phyloP scores from a whole-genome alignment of 2,329 filamentous ascomycete species.

The Dactylellina parvicollis region DNA sequence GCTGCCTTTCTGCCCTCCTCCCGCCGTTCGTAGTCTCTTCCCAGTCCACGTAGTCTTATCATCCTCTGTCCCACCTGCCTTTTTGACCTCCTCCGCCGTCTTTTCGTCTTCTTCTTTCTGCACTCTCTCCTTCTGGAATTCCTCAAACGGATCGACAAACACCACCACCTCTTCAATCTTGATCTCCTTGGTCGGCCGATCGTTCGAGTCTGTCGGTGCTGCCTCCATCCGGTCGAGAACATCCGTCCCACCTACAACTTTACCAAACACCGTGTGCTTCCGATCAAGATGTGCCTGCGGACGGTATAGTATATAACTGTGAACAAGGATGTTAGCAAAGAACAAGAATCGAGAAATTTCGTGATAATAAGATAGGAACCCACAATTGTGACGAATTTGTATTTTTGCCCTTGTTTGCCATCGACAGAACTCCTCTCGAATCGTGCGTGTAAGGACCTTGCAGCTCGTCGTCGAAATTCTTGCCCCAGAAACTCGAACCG shows the following conservation, averaged over 20 bases:
- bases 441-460: conserved; percentile 89
- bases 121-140: conserved; percentile 81
- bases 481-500: conserved; percentile 91
- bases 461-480: conserved; percentile 92
- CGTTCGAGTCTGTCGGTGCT: conserved; percentile 76
- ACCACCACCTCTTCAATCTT: conserved; percentile 83
- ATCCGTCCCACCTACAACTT: conserved; percentile 79
- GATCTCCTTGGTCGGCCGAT: conserved; percentile 80
- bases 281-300: conserved; percentile 84
- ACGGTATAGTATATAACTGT: conserved; percentile 85
- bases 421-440: conserved; percentile 79
- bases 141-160: conserved; percentile 93
- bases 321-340: background rate
- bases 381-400: conserved; percentile 91
- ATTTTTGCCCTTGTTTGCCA: conserved; percentile 99
- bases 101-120: conserved; percentile 70
- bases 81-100: conserved; percentile 71
- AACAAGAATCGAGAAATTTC: too few relatives aligned
- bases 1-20: conserved; percentile 64
- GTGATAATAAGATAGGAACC: conserved; percentile 54
- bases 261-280: conserved; percentile 94
- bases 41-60: conserved; percentile 96
- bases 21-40: conserved; percentile 76
- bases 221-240: conserved; percentile 80
- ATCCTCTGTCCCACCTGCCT: conserved; percentile 79